Evolutionary conservation across 805 yeast species (phyloP).

Genomic region (Clavispora fructus): DNA sequence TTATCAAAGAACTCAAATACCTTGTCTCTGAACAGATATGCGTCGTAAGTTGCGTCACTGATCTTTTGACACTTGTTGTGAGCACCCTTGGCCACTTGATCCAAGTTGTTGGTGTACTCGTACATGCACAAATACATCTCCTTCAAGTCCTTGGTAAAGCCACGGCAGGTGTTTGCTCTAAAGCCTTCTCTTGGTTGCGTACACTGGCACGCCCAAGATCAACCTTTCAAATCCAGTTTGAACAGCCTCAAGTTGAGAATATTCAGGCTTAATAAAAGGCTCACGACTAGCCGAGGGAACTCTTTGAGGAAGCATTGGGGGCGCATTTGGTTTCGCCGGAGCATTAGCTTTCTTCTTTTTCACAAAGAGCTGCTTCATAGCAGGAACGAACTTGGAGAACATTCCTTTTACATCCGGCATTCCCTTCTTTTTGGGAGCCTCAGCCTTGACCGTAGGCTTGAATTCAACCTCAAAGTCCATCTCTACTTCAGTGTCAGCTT

Average conservation of each 20-base stretch:
- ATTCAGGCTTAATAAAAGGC: background rate
- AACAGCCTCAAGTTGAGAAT: background rate
- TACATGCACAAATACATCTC: background rate
- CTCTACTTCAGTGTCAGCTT: background rate
- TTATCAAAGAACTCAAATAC: background rate
- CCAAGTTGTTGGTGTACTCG: background rate
- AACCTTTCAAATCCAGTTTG: background rate
- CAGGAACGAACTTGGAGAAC: background rate
- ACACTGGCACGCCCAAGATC: background rate
- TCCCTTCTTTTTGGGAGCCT: background rate
- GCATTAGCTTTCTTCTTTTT: background rate
- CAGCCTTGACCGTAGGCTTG: background rate
- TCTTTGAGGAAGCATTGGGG: background rate
- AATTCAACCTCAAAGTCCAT: background rate
- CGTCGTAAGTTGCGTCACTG: background rate
- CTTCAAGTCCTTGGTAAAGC: background rate
- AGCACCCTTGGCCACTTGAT: background rate
- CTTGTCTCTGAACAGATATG: background rate
- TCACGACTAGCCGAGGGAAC: background rate
- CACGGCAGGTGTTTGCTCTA: background rate
- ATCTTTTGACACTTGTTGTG: background rate
- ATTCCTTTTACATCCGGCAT: background rate
- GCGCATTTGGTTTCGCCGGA: background rate
- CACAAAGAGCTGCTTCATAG: background rate
- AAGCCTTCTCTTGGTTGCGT: background rate